A percentile compares a stretch with the other conserved stretches of the same genome.
Conservation (phyloP, 345 rosid genomes). For the Acer campestre region DNA sequence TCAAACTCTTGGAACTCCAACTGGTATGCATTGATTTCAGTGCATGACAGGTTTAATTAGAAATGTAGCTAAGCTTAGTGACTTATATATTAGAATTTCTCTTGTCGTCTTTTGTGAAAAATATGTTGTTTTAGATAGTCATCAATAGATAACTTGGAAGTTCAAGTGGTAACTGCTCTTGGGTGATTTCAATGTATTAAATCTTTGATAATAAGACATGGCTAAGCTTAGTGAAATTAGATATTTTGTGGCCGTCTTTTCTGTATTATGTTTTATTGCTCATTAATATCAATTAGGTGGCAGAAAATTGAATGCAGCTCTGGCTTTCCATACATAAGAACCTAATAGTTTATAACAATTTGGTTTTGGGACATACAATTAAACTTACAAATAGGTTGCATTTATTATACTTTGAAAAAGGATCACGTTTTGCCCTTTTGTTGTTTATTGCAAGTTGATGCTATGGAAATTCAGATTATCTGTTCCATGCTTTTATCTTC, state of each 20-base stretch:
- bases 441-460: neutral
- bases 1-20: slow-evolving; percentile 65
- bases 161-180: neutral
- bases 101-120: neutral
- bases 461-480: neutral
- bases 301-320: neutral
- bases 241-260: neutral
- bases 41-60: neutral
- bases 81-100: neutral
- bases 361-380: neutral
- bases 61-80: neutral
- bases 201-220: neutral
- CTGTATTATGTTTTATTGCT: neutral
- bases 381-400: neutral
- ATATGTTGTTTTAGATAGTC: neutral
- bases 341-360: neutral
- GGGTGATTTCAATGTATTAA: neutral
- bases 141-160: neutral
- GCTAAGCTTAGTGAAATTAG: neutral
- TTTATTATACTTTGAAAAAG: neutral
- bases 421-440: too few relatives aligned
- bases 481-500: neutral
- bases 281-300: neutral
- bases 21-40: slow-evolving; percentile 47
- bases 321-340: neutral